Evolutionary conservation across 805 yeast species (phyloP), one percentile per base, ranked within the genome.

Genomic region (Wickerhamomyces silvicola): DNA sequence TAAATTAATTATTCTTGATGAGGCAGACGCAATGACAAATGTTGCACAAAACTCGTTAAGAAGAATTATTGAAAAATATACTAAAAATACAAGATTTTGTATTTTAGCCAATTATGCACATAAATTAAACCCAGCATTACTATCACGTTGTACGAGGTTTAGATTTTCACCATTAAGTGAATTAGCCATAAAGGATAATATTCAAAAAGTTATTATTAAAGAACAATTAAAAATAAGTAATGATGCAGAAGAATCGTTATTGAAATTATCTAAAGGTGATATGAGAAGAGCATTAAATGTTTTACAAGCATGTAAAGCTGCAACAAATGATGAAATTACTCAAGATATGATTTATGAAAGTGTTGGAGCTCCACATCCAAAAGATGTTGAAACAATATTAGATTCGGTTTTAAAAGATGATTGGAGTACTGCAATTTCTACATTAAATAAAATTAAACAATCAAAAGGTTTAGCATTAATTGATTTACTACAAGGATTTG

Each of bases 261-360:
- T 92, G 35, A 66, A 62, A 32, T 66, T 92, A 34, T 71, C 92
- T n/a, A 73, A 78, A 36, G 99, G 99, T 32, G 99, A 92, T 57
- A 92, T 92, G 98, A 75, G 99, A 62, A 75, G 84, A 31, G 94
- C 95, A 1, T 66, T 92, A 46, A 92, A 92, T 51, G 96, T 92
- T 5, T 59, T 92, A 36, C 99, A 92, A 59, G 94, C 97, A 0
- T 85, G 97, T 56, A 74, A 81, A 40, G 88, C 96, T 0, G 83
- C 95, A 2, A 52, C 72, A 13, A 75, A 72, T 21, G 66, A 68
- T 21, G 75, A 72, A 30, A 81, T 92, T 24, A 71, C 80, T 18
- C 72, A 70, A 19, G 78, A 75, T 33, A 79, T 83, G 77, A 78
- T 92, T 22, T 92, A 85, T 55, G 95, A 88, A 41, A 88, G 97